These are phyloP conservation scores for Lactarius vividus DNA, from an alignment of 768 basidiomycete genomes.

Conservation along the genomic window DNA sequence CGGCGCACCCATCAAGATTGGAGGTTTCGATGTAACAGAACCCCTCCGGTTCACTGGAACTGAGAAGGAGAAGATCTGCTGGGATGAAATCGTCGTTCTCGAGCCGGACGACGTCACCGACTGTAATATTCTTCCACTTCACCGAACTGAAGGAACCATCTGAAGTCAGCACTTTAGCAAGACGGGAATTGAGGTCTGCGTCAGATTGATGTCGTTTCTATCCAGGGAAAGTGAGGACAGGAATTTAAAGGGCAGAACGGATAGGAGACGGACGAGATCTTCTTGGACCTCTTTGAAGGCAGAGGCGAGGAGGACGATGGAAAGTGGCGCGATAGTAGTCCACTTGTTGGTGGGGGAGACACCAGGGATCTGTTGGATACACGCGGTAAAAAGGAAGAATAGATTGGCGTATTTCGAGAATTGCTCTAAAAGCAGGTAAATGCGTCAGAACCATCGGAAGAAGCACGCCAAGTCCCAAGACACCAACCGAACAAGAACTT, in stretches of 20 bases:
- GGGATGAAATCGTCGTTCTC: conserved; percentile 95
- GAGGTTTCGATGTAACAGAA: conserved; percentile 97
- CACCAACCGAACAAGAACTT: conserved; percentile 88
- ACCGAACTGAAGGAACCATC: conserved; percentile 63
- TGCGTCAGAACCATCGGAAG: conserved; percentile 12
- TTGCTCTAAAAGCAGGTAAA: conserved; percentile 61
- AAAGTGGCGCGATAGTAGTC: conserved; percentile 92
- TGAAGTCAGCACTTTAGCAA: conserved; percentile 67
- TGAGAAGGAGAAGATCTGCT: conserved; percentile 85
- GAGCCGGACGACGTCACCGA: conserved; percentile 90
- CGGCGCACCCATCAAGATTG: conserved; percentile 87
- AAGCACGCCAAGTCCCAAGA: background rate
- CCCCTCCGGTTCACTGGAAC: conserved; percentile 94
- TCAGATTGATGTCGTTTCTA: conserved; percentile 98
- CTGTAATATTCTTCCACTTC: conserved; percentile 86
- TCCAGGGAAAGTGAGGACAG: background rate
- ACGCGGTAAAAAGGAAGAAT: conserved; percentile 97
- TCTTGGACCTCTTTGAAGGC: conserved; percentile 96
- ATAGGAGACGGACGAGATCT: conserved; percentile 65
- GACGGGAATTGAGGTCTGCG: conserved; percentile 81
- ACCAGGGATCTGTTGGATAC: conserved; percentile 96
- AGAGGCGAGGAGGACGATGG: conserved; percentile 84
- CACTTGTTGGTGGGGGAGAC: conserved; percentile 95
- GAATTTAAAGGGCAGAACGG: background rate
- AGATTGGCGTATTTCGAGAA: conserved; percentile 98